phyloP scores from a whole-genome alignment of 1,139 yeast genomes.

The Lodderomyces oxycetoniae region DNA sequence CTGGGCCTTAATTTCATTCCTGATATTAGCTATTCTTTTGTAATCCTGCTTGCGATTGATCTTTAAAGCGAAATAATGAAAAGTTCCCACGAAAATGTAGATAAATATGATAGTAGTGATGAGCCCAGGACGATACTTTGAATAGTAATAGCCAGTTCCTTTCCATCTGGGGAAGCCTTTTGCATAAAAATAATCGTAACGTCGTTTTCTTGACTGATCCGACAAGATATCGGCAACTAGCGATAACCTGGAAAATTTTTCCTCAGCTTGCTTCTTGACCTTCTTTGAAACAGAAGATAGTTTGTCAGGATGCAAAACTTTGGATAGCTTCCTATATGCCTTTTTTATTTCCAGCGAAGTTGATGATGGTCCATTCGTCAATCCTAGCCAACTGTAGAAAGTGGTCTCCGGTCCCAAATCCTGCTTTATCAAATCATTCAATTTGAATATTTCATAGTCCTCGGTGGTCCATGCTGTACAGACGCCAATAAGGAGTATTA shows the following conservation, averaged over 20 bases:
- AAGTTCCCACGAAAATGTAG: slow-evolving; percentile 44
- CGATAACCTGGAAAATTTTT: slow-evolving; percentile 69
- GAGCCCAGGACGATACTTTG: slow-evolving; percentile 59
- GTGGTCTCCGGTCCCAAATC: slow-evolving; percentile 61
- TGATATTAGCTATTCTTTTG: slow-evolving; percentile 50
- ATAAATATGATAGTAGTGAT: slow-evolving; percentile 48
- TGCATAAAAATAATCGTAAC: slow-evolving; percentile 79
- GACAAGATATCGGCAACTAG: slow-evolving; percentile 70
- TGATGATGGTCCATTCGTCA: slow-evolving; percentile 50
- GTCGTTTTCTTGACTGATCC: slow-evolving; percentile 54
- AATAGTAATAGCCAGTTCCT: slow-evolving; percentile 47
- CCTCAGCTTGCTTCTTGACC: slow-evolving; percentile 45
- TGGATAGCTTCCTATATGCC: slow-evolving; percentile 70
- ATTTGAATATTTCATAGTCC: slow-evolving; percentile 76
- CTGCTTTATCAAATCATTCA: slow-evolving; percentile 60
- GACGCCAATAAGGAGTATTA: slow-evolving; percentile 16
- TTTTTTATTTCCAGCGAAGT: slow-evolving; percentile 60
- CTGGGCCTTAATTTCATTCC: slow-evolving; percentile 45
- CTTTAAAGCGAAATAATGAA: slow-evolving; percentile 56
- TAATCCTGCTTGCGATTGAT: slow-evolving; percentile 59
- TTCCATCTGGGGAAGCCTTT: slow-evolving; percentile 87
- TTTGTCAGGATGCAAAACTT: slow-evolving; percentile 83
- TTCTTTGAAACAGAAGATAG: slow-evolving; percentile 36
- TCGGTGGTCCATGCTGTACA: slow-evolving; percentile 43
- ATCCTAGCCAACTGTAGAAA: slow-evolving; percentile 65